These are phyloP conservation scores for Ceratobasidium sp. DNA, from an alignment of 1,284 basidiomycete genomes.

Conservation along the genomic window DNA sequence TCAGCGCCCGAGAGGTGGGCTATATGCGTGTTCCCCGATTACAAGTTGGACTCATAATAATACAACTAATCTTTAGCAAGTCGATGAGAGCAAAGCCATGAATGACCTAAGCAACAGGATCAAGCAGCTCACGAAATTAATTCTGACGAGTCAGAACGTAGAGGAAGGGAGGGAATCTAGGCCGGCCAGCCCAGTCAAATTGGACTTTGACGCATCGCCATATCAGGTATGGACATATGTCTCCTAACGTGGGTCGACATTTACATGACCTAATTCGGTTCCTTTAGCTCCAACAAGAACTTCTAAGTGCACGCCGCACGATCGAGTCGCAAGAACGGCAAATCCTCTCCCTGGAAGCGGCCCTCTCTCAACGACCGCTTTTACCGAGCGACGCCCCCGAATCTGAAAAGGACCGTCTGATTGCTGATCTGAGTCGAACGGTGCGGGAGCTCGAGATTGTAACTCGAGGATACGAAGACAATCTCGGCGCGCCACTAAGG, in stretches of 20 bases:
- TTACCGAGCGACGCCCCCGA: conserved; percentile 65
- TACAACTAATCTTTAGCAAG: conserved; percentile 57
- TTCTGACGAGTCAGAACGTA: conserved; percentile 82
- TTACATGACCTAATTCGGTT: not conserved
- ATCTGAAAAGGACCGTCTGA: conserved; percentile 71
- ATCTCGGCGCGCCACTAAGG: conserved; percentile 71
- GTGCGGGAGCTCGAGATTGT: conserved; percentile 76
- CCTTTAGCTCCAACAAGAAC: conserved; percentile 80
- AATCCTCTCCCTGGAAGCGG: conserved; percentile 78
- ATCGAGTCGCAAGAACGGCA: conserved; percentile 79
- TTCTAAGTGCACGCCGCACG: conserved; percentile 74
- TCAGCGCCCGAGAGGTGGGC: conserved; percentile 71
- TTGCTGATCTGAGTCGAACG: conserved; percentile 69
- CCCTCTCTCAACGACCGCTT: conserved; percentile 66
- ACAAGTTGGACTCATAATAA: not conserved
- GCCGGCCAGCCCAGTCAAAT: conserved; percentile 78
- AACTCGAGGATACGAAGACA: conserved; percentile 70
- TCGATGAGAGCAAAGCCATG: conserved; percentile 79
- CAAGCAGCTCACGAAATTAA: conserved; percentile 84
- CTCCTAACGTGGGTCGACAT: not conserved
- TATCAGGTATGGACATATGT: conserved; percentile 63
- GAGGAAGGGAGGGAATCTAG: conserved; percentile 69
- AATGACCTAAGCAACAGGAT: conserved; percentile 80
- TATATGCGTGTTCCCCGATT: conserved; percentile 35
- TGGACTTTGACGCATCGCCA: conserved; percentile 84